These are phyloP conservation scores for Cadophora malorum DNA, from an alignment of 2,329 filamentous ascomycete genomes.

Conservation along the genomic window DNA sequence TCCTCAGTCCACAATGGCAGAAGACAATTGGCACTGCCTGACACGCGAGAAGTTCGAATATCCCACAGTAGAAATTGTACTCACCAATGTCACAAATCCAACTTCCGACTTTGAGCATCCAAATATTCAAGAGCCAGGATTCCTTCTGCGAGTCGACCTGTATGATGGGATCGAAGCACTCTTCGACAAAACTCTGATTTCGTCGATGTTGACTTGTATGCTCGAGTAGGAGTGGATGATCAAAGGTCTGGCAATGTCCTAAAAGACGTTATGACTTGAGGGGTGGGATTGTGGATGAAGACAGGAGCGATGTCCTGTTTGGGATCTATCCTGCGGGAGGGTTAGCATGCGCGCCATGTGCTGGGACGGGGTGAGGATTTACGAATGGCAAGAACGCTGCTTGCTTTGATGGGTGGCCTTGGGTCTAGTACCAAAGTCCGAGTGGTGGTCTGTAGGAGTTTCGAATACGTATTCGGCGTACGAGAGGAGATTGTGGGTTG, in stretches of 20 bases:
- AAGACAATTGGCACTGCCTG: neutral
- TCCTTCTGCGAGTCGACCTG: neutral
- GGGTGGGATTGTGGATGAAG: neutral
- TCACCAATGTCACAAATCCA: slow-evolving; percentile 7
- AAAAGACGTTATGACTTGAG: neutral
- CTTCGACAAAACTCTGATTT: neutral
- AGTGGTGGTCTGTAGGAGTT: neutral
- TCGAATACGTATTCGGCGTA: neutral
- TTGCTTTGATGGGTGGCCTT: neutral
- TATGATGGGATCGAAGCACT: neutral
- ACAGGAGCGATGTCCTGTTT: neutral
- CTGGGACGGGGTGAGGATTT: slow-evolving; percentile 11
- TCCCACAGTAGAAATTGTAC: neutral
- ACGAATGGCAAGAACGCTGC: neutral
- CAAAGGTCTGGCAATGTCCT: neutral
- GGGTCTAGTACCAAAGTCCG: neutral
- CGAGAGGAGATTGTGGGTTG: neutral
- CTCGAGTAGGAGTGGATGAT: neutral
- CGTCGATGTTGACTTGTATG: neutral
- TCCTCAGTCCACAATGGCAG: neutral
- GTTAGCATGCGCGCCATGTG: neutral
- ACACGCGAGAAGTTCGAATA: neutral
- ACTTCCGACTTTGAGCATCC: neutral
- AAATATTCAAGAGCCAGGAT: neutral
- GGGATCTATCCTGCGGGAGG: neutral